phyloP scores from a whole-genome alignment of 2,329 filamentous ascomycete genomes.

The Ascosphaera pollenicola region DNA sequence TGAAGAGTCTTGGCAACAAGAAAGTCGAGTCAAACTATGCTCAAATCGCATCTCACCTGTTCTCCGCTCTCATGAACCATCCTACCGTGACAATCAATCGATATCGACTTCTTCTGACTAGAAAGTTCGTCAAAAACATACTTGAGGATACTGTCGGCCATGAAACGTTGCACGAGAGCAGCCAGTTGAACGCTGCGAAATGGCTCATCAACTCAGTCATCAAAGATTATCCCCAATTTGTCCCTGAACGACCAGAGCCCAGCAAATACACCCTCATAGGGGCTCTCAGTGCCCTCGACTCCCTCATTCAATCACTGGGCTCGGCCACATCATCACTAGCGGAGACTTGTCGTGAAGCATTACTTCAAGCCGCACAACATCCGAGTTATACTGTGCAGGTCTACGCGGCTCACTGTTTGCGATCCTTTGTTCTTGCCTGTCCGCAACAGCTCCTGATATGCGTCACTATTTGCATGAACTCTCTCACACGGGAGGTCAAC shows the following conservation, averaged over 20 bases:
- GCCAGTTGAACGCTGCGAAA: constrained; percentile 63
- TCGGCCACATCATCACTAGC: constrained; percentile 61
- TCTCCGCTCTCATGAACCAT: constrained; percentile 58
- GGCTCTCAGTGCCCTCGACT: constrained; percentile 55
- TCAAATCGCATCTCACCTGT: constrained; percentile 58
- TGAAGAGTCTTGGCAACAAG: constrained; percentile 58
- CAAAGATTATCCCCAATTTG: constrained; percentile 79
- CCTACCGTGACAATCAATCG: constrained; percentile 59
- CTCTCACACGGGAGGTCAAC: constrained; percentile 64
- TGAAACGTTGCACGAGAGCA: constrained; percentile 69
- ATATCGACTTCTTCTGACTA: constrained; percentile 64
- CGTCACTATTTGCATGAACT: constrained; percentile 92
- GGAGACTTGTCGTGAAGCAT: constrained; percentile 63
- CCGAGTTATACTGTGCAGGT: constrained; percentile 93
- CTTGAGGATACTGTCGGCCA: constrained; percentile 65
- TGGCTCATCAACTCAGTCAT: constrained; percentile 68
- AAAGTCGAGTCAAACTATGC: constrained; percentile 67
- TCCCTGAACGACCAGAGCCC: constrained; percentile 73
- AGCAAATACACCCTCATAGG: constrained; percentile 67
- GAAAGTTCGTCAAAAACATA: constrained; percentile 65
- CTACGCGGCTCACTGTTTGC: constrained; percentile 65
- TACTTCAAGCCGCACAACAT: constrained; percentile 80
- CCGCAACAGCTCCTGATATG: constrained; percentile 81
- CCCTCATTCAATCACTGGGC: constrained; percentile 57
- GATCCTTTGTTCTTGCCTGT: constrained; percentile 70